Conservation (phyloP, 768 basidiomycete genomes). For the Amyloporia xantha region DNA sequence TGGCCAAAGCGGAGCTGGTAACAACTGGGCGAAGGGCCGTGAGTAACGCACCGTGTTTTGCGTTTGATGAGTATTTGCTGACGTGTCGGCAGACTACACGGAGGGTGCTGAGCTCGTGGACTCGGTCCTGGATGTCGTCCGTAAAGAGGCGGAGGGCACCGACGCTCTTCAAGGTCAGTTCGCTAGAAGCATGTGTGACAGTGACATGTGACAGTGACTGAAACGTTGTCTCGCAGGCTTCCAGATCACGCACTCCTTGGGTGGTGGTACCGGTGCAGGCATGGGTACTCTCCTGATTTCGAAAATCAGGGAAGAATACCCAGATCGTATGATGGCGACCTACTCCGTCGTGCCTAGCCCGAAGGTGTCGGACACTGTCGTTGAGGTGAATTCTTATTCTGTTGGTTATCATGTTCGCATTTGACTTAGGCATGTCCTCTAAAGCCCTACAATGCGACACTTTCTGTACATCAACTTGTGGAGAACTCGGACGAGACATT, state of each 20-base stretch:
- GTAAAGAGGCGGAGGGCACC: constrained; percentile 97
- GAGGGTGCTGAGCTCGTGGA: constrained; percentile 99
- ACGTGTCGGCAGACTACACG: constrained; percentile 61
- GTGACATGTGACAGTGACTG: constrained; percentile 13
- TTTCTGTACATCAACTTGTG: constrained; percentile 97
- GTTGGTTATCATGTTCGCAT: neutral
- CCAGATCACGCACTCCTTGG: constrained; percentile 98
- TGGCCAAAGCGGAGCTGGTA: constrained; percentile 96
- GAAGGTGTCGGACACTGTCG: constrained; percentile 97
- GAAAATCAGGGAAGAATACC: constrained; percentile 98
- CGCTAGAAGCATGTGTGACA: neutral
- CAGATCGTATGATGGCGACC: constrained; percentile 99
- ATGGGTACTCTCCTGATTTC: constrained; percentile 99
- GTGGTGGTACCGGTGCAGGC: constrained; percentile 99
- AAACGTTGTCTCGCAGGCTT: constrained; percentile 52
- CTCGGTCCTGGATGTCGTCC: constrained; percentile 94
- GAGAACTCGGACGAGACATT: constrained; percentile 99
- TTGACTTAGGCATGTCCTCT: neutral
- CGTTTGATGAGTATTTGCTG: neutral
- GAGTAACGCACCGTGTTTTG: constrained; percentile 32
- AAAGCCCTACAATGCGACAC: constrained; percentile 96
- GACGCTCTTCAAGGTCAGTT: constrained; percentile 91
- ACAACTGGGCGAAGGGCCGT: constrained; percentile 99
- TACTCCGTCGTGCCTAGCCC: constrained; percentile 98
- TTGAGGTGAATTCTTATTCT: constrained; percentile 54